Evolutionary conservation across 176 grass and related monocot genomes (phyloP).

Genomic region (Puya raimondii): DNA sequence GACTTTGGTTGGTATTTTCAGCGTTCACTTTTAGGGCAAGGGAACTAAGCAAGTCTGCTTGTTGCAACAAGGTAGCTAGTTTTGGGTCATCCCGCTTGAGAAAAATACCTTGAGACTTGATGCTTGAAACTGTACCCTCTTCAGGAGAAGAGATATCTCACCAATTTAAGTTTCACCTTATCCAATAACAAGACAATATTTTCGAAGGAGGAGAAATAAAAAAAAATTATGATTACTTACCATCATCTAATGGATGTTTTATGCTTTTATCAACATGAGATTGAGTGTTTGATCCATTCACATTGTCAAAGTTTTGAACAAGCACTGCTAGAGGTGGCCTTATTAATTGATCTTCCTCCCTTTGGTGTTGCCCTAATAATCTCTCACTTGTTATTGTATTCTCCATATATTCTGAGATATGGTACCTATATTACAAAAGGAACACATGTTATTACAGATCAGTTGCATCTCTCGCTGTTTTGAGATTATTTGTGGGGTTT

Average conservation of each 20-base stretch:
- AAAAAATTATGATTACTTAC: slow-evolving; percentile 13
- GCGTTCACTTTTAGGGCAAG: slow-evolving; percentile 77
- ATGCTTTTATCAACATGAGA: slow-evolving; percentile 18
- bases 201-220: slow-evolving; percentile 7
- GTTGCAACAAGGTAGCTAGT: slow-evolving; percentile 67
- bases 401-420: slow-evolving; percentile 40
- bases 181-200: slow-evolving; percentile 8
- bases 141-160: background rate
- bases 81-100: slow-evolving; percentile 77
- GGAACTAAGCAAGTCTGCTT: slow-evolving; percentile 74
- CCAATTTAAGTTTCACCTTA: background rate
- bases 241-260: slow-evolving; percentile 15
- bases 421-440: slow-evolving; percentile 34
- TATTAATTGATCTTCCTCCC: slow-evolving; percentile 15
- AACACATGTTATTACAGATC: background rate
- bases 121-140: slow-evolving; percentile 37
- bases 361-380: slow-evolving; percentile 32
- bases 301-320: slow-evolving; percentile 26
- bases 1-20: slow-evolving; percentile 57
- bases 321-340: slow-evolving; percentile 56
- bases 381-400: slow-evolving; percentile 23
- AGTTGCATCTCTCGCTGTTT: background rate
- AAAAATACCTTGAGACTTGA: slow-evolving; percentile 44
- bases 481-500: background rate
- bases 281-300: slow-evolving; percentile 22